Evolutionary conservation across 139 green algal genomes (phyloP).

Genomic region (Edaphochlamys debaryana): DNA sequence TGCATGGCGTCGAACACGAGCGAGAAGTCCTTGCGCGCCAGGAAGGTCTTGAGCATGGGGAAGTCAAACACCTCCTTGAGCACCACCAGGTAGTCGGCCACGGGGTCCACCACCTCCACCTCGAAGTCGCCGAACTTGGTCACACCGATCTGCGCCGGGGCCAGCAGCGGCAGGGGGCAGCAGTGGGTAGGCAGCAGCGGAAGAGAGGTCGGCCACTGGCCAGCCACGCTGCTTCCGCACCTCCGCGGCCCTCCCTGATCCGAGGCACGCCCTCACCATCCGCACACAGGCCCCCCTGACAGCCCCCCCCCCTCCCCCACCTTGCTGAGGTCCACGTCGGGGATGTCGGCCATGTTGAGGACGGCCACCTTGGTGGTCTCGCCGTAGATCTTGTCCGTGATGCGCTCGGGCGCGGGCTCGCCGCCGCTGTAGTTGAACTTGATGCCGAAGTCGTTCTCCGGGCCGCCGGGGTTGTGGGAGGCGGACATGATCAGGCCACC

Average conservation of each 20-base stretch:
- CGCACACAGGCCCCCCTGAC: too few species aligned
- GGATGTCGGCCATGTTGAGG: slow-evolving; percentile 92
- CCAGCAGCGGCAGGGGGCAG: background rate
- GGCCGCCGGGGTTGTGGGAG: slow-evolving; percentile 97
- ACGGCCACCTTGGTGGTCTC: slow-evolving; percentile 87
- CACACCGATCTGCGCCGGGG: slow-evolving; percentile 55
- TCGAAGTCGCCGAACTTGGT: slow-evolving; percentile 91
- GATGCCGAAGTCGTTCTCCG: slow-evolving; percentile 99
- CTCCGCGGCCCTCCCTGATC: too few species aligned
- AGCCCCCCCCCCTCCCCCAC: slow-evolving; percentile 20
- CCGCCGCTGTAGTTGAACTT: slow-evolving; percentile 99
- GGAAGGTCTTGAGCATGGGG: slow-evolving; percentile 82
- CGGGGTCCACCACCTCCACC: slow-evolving; percentile 96
- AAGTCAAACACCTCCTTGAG: slow-evolving; percentile 98
- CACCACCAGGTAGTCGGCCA: slow-evolving; percentile 92
- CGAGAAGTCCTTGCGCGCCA: slow-evolving; percentile 89
- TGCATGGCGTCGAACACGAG: slow-evolving; percentile 97
- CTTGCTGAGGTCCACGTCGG: slow-evolving; percentile 93
- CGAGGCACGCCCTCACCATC: too few species aligned
- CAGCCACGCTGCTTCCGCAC: too few species aligned
- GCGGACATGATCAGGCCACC: slow-evolving; percentile 99
- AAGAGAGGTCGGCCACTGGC: too few species aligned
- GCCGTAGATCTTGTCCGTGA: slow-evolving; percentile 97
- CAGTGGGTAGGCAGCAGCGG: background rate
- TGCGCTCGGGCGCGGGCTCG: slow-evolving; percentile 97